These are phyloP conservation scores for Xylaria sp. DNA, from an alignment of 2,329 filamentous ascomycete species.

Conservation along the genomic window DNA sequence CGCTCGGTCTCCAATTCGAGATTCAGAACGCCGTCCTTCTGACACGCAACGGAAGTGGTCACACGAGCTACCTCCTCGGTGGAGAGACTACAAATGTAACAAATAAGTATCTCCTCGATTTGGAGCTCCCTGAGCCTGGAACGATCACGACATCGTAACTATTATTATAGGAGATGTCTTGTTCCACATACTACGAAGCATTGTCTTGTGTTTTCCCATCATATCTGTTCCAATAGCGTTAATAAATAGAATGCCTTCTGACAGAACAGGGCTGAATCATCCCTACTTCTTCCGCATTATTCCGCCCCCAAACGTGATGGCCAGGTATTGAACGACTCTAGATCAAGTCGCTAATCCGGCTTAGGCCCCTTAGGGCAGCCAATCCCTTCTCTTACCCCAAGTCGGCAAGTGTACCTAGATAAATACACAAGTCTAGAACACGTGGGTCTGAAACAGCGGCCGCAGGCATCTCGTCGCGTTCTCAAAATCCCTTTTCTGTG, in stretches of 20 bases:
- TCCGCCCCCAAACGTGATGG: not conserved
- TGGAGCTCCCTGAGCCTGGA: conserved; percentile 48
- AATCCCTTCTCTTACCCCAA: no score
- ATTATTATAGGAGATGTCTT: not conserved
- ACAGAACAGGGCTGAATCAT: not conserved
- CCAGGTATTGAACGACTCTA: not conserved
- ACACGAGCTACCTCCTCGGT: conserved; percentile 52
- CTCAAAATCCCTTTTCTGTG: conserved; percentile 30
- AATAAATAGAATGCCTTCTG: conserved; percentile 4
- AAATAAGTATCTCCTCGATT: conserved; percentile 51
- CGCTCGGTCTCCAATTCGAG: conserved; percentile 48
- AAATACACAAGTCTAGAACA: conserved; percentile 1
- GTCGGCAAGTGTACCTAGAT: no score
- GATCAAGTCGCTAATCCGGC: not conserved
- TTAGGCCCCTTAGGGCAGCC: not conserved
- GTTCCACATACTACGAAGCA: not conserved
- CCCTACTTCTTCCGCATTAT: not conserved
- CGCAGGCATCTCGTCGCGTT: not conserved
- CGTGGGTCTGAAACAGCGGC: not conserved
- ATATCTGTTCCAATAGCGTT: not conserved
- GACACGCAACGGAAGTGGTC: conserved; percentile 55
- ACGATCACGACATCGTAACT: conserved; percentile 39
- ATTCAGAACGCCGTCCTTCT: conserved; percentile 53
- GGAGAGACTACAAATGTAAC: conserved; percentile 50
- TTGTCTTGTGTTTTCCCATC: not conserved